Evolutionary conservation across 305 asterid species (phyloP).

Genomic region (Fraxinus xanthoxyloides): DNA sequence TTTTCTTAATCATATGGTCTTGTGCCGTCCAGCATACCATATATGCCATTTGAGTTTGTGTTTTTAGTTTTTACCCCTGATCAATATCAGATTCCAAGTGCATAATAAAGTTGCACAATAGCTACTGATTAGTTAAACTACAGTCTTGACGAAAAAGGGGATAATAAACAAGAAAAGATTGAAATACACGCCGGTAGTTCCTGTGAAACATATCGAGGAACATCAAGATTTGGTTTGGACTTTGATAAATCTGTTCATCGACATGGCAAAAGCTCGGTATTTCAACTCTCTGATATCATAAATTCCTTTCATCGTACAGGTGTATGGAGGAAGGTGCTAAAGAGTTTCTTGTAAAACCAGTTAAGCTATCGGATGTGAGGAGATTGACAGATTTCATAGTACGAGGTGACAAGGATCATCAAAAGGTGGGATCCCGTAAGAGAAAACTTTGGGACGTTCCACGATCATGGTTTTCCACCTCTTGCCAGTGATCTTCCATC

Average conservation of each 20-base stretch:
- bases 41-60: background rate
- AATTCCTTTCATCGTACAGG: conserved; percentile 22
- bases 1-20: background rate
- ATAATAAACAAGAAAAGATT: background rate
- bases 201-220: background rate
- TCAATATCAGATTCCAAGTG: background rate
- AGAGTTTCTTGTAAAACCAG: conserved; percentile 82
- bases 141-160: background rate
- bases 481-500: conserved; percentile 1
- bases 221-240: background rate
- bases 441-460: conserved; percentile 36
- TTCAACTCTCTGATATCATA: background rate
- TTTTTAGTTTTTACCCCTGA: background rate
- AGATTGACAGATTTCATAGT: conserved; percentile 55
- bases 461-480: conserved; percentile 8
- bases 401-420: conserved; percentile 34
- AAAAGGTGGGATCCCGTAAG: conserved; percentile 29
- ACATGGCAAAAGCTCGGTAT: background rate
- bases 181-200: background rate
- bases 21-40: background rate
- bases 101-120: background rate
- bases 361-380: conserved; percentile 72
- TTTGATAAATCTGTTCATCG: background rate
- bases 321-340: conserved; percentile 92
- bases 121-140: background rate